phyloP scores from a whole-genome alignment of 2,329 filamentous ascomycete genomes.

The Trichoderma endophyticum region DNA sequence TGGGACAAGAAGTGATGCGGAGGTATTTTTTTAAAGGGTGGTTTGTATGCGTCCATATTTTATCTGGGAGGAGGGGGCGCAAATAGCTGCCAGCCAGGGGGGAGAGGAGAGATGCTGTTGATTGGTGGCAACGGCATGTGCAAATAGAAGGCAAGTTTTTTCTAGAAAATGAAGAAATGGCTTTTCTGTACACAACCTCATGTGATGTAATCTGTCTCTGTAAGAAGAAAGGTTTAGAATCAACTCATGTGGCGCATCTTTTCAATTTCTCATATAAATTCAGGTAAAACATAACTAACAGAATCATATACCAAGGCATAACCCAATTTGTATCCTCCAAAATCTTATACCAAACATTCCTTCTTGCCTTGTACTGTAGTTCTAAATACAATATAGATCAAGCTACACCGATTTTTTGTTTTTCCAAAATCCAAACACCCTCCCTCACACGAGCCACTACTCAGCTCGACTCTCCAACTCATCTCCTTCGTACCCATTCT shows the following conservation, averaged over 20 bases:
- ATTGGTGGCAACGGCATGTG: slow-evolving; percentile 19
- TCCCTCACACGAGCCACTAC: not conserved
- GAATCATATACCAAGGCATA: not conserved
- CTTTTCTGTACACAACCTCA: not conserved
- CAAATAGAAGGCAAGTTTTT: slow-evolving; percentile 23
- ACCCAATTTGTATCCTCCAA: not conserved
- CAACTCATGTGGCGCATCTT: not conserved
- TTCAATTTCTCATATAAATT: not conserved
- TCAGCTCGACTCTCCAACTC: slow-evolving; percentile 46
- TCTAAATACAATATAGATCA: slow-evolving; percentile 2
- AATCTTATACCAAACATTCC: not conserved
- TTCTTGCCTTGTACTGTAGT: not conserved
- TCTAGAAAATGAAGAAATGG: slow-evolving; percentile 2
- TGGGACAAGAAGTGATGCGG: not conserved
- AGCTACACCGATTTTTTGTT: not conserved
- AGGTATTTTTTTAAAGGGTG: not conserved
- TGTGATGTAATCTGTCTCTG: not conserved
- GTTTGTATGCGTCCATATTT: slow-evolving; percentile 2
- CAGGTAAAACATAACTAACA: not conserved
- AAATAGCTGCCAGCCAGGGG: slow-evolving; percentile 15
- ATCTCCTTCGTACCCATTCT: slow-evolving; percentile 33
- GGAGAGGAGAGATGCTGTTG: not conserved
- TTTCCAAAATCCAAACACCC: not conserved
- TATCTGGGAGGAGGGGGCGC: not conserved
- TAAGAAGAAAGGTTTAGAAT: not conserved